Percentiles rank a stretch among this genome's conserved stretches.
These are phyloP conservation scores for Dacryopinax spathularia DNA, from an alignment of 768 basidiomycete genomes.

Conservation along the genomic window DNA sequence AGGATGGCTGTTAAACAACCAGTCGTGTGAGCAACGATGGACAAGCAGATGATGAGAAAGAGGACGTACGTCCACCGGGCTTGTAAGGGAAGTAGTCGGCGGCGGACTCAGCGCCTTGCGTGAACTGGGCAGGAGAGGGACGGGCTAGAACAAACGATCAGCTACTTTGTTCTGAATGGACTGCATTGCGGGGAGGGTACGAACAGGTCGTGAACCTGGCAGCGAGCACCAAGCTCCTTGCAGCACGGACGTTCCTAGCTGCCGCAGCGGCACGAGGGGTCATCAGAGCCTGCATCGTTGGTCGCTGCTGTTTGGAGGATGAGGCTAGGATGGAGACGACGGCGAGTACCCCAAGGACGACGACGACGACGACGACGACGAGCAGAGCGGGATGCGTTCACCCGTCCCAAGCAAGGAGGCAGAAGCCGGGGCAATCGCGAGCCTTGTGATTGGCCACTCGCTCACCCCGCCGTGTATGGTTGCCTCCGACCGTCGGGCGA, in stretches of 20 bases:
- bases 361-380: neutral
- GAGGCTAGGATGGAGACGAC: neutral
- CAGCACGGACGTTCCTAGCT: neutral
- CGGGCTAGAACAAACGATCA: neutral
- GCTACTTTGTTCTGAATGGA: neutral
- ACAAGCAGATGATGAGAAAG: neutral
- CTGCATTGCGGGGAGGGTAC: neutral
- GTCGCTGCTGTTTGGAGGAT: neutral
- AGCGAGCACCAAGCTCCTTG: neutral
- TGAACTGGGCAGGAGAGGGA: neutral
- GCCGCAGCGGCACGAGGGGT: neutral
- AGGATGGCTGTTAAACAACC: slow-evolving; percentile 47
- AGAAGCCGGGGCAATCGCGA: neutral
- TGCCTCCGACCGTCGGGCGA: neutral
- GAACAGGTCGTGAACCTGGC: neutral
- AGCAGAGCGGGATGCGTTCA: no score
- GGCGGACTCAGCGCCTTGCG: neutral
- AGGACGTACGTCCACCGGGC: neutral
- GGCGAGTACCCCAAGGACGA: neutral
- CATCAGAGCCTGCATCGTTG: neutral
- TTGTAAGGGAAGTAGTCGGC: neutral
- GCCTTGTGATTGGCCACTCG: neutral
- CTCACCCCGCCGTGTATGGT: neutral
- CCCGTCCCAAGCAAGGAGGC: no score
- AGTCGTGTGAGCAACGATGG: no score